phyloP scores from a whole-genome alignment of 371 early-diverging fungal genomes.

The Mucor piriformis region DNA sequence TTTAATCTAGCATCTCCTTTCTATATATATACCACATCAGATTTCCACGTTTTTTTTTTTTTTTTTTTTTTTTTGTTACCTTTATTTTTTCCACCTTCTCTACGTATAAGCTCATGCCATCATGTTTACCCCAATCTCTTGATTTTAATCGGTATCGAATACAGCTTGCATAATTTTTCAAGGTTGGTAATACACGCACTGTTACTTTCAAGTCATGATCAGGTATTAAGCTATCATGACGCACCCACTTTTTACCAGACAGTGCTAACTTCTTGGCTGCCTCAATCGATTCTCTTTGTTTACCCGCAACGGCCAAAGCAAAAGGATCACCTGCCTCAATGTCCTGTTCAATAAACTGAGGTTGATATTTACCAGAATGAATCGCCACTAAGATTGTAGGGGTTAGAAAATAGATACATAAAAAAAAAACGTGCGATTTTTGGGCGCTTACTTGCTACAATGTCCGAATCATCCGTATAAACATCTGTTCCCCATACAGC shows the following conservation, averaged over 20 bases:
- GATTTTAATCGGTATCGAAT: slow-evolving; percentile 66
- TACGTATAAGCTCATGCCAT: slow-evolving; percentile 77
- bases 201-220: slow-evolving; percentile 70
- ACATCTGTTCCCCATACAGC: slow-evolving; percentile 88
- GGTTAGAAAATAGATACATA: background rate
- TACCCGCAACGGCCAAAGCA: slow-evolving; percentile 34
- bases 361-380: slow-evolving; percentile 46
- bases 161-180: slow-evolving; percentile 70
- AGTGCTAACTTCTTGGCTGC: slow-evolving; percentile 26
- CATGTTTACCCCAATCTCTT: slow-evolving; percentile 76
- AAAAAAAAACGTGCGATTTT: background rate
- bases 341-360: slow-evolving; percentile 32
- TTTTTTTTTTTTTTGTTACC: slow-evolving; percentile 13
- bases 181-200: slow-evolving; percentile 73
- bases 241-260: slow-evolving; percentile 22
- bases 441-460: slow-evolving; percentile 71
- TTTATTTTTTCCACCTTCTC: slow-evolving; percentile 57
- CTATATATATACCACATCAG: slow-evolving; percentile 1
- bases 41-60: background rate
- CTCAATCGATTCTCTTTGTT: slow-evolving; percentile 20
- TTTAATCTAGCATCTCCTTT: slow-evolving; percentile 32
- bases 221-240: slow-evolving; percentile 21
- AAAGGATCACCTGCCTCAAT: slow-evolving; percentile 33
- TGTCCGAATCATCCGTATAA: slow-evolving; percentile 88
- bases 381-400: slow-evolving; percentile 36